Base-by-base conservation (phyloP, 768 basidiomycete genomes). In the Tulasnella sp. region DNA sequence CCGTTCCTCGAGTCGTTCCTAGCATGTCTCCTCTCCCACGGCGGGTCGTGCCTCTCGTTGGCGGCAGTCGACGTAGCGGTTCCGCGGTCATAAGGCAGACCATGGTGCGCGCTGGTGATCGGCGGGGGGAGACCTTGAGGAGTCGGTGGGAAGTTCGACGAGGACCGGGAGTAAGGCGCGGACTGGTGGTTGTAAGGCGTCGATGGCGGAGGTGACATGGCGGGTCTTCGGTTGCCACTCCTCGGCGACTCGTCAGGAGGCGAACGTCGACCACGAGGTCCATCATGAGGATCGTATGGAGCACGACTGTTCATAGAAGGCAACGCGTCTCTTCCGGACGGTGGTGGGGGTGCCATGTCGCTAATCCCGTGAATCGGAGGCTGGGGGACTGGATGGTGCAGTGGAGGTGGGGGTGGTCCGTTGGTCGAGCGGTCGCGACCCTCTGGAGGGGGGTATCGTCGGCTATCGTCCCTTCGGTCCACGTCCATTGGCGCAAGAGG, bases 401-500 rank as follows among this genome's bases (percentile, higher is more conserved):
- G 86, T 93, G 86, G 68, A 92, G 83, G 75, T 85, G 88, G 81
- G 88, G 90, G 81, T 89, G 89, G 19, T 90, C 89, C 4, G 87
- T 85, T 7, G 90, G 91, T 40, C 39, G 58, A 27, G 27, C 46
- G 48, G 16, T 36, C 40, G 39, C 48, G 36, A 31, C 78, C 78
- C 62, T 16, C 90, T 88, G 46, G 85, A 84, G 39, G 82, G 74
- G 89, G 90, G 79, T 88, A 85, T 14, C 84, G 84, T 36, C 80
- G 83, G 52, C 85, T 82, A 77, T 85, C 85, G 8, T 52, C 46
- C 21, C 48, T 52, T 14, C 90, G 88, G 76, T 93, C 92, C 10
- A 92, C 88, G 19, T 90, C 90, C 94, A 95, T 95, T 0, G 94
- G 93, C 7, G 93, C 94, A 34, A 95, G 87, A 2, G 89, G 92